Evolutionary conservation across 2,329 filamentous ascomycete genomes (phyloP).

Genomic region (Hypoxylon sp.): DNA sequence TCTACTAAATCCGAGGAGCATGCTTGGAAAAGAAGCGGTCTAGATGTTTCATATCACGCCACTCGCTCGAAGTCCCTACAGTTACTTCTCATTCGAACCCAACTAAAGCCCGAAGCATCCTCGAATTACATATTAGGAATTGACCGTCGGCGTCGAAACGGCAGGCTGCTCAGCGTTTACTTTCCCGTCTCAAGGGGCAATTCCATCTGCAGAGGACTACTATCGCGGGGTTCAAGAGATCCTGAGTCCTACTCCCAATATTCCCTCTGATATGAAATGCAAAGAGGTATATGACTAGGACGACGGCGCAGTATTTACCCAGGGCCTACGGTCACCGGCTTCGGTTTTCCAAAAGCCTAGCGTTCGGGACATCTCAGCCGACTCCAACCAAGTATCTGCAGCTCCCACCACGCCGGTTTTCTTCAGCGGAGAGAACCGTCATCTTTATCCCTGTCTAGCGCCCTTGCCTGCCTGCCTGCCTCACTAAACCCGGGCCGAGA

Average conservation of each 20-base stretch:
- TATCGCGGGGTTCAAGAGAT: not conserved
- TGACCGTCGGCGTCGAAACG: not conserved
- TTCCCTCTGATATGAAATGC: not conserved
- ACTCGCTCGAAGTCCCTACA: not conserved
- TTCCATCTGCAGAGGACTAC: not conserved
- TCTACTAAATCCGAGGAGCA: not conserved
- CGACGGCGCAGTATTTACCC: not conserved
- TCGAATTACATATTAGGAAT: not conserved
- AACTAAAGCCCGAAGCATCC: not conserved
- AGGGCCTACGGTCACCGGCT: not conserved
- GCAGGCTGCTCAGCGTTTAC: not conserved
- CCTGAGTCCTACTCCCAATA: not conserved
- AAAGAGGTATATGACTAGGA: not conserved
- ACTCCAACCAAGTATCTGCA: not conserved
- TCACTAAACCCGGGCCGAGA: slow-evolving; percentile 24
- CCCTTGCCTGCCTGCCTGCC: not conserved
- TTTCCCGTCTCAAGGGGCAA: not conserved
- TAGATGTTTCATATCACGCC: not conserved
- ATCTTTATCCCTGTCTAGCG: slow-evolving; percentile 18
- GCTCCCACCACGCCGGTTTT: slow-evolving; percentile 3
- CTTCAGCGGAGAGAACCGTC: not conserved
- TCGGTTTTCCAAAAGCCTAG: slow-evolving; percentile 3
- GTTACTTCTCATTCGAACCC: not conserved
- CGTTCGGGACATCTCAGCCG: not conserved
- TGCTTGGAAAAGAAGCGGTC: not conserved